These are phyloP conservation scores for Acacia acuminata DNA, from an alignment of 306 rosid species.

Conservation along the genomic window DNA sequence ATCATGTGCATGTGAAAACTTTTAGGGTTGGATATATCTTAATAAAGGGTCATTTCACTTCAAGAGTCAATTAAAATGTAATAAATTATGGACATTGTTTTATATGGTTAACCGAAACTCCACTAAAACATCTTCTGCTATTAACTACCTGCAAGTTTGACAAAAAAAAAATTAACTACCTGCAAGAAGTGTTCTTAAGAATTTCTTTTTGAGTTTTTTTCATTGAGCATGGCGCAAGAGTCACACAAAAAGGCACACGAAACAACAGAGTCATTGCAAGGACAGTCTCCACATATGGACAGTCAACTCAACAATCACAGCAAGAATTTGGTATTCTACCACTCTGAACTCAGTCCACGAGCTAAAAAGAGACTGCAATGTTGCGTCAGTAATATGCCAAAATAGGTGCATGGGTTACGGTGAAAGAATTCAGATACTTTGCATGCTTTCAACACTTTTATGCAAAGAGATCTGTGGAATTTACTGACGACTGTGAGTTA, in stretches of 20 bases:
- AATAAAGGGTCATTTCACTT: not conserved
- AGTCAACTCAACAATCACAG: slow-evolving; percentile 33
- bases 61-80: not conserved
- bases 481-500: slow-evolving; percentile 46
- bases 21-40: not conserved
- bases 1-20: not conserved
- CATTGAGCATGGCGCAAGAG: not conserved
- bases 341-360: slow-evolving; percentile 19
- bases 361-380: not conserved
- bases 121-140: not conserved
- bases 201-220: not conserved
- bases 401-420: not conserved
- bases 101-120: not conserved
- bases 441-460: not conserved
- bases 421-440: not conserved
- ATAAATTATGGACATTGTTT: not conserved
- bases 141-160: not conserved
- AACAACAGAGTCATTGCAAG: slow-evolving; percentile 1
- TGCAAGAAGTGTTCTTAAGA: not conserved
- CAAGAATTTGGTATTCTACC: slow-evolving; percentile 25
- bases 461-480: slow-evolving; percentile 10
- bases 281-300: slow-evolving; percentile 19
- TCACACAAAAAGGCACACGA: not conserved
- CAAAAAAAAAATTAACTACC: too few species aligned
- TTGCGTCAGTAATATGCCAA: slow-evolving; percentile 10